Evolutionary conservation across 2,329 filamentous ascomycete genomes (phyloP), one percentile per base, ranked within the genome.

Genomic region (Coniochaeta pulveracea): DNA sequence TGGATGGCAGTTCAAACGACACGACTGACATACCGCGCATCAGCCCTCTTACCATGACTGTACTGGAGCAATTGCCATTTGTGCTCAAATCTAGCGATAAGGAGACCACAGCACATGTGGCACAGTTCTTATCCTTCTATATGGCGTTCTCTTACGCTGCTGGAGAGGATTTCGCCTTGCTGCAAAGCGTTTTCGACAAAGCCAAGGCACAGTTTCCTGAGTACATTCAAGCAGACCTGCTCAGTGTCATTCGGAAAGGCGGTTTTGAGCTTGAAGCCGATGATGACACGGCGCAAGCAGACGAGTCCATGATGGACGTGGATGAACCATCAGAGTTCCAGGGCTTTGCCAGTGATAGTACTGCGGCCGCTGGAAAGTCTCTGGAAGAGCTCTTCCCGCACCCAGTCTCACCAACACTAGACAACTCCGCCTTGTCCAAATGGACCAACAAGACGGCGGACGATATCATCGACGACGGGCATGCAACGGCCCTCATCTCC

Each of bases 361-460:
- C 14, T 11, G 3, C 18, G 7, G 28, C 6, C 14, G 18, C 28
- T 22, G 28, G 11, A 10, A 53, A 64, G n/a, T 60, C 65, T 5
- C 54, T 80, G 2, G 58, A 66, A 19, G 61, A 65, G 5, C 56
- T 66, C 25, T 68, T 80, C 12, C 59, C 69, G 14, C 53, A 64
- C 2, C 55, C 69, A 0, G 59, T 70, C 5, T 40, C 52, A 2
- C 55, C 52, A 3, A 58, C 59, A 15, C 64, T 64, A 19, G 72
- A 79, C 39, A 66, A 65, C 36, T 54, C 61, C 5, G 61, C 66
- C 0, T 56, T 80, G 10, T 51, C 63, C 5, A 73, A 63, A 47
- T 94, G 85, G 85, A 66, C 72, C 26, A 69, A 74, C 40, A 89
- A 93, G 49, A 79, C 84, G 19, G 62, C 84, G 0, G 81, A 88